Evolutionary conservation across 768 basidiomycete species (phyloP).

Genomic region (Xerocomellus dryophilus): DNA sequence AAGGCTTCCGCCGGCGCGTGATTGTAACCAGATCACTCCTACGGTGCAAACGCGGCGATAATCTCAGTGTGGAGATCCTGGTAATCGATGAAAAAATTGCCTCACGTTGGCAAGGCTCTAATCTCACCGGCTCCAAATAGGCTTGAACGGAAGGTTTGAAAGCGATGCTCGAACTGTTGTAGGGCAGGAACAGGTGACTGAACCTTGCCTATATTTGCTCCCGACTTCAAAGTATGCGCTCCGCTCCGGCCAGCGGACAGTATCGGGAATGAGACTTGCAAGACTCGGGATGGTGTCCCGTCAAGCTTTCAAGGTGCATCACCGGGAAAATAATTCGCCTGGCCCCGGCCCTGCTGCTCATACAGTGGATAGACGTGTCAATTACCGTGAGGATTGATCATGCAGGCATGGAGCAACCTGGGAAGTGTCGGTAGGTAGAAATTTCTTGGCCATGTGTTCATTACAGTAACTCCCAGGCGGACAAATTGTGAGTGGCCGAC

Average conservation of each 20-base stretch:
- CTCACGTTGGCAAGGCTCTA: background rate
- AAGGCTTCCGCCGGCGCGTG: background rate
- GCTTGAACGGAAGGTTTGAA: background rate
- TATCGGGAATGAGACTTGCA: background rate
- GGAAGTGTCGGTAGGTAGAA: constrained; percentile 7
- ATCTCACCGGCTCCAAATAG: background rate
- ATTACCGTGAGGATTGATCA: background rate
- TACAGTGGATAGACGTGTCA: background rate
- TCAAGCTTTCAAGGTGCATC: background rate
- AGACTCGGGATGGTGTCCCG: background rate
- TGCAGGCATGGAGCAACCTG: background rate
- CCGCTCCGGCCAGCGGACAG: background rate
- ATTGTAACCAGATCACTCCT: background rate
- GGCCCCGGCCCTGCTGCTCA: background rate
- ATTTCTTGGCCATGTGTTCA: background rate
- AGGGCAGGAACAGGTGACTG: background rate
- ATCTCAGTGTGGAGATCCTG: background rate
- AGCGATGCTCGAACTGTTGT: background rate
- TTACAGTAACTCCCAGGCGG: background rate
- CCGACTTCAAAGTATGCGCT: background rate
- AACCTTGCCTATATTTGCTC: background rate
- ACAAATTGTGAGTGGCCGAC: background rate
- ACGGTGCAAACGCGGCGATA: background rate
- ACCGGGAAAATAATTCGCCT: background rate
- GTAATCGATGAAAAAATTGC: constrained; percentile 4